Base-by-base conservation (phyloP, 306 rosid species). In the Vigna angularis region DNA sequence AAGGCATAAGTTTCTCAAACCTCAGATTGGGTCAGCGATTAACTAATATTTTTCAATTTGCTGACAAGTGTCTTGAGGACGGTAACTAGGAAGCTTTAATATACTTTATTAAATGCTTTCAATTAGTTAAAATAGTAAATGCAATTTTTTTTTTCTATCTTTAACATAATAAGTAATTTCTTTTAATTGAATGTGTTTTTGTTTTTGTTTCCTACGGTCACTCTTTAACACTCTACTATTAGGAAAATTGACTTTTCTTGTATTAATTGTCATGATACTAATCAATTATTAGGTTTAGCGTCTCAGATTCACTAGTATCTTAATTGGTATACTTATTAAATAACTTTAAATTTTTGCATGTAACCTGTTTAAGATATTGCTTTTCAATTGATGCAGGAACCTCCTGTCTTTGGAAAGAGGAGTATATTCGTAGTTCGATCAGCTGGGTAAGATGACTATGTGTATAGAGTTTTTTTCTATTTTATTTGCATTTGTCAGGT, bases 371-470 rank as follows among this genome's bases (percentile, higher is more conserved):
- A 50, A 34, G 79, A 76, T 65, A 38, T 66, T 79, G 5, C 71
- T 51, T 50, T n/a, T 85, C 52, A 76, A 62, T 72, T 86, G 75
- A 44, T 71, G 76, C 90, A 95, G 99, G 99, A 95, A 66, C 97
- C 99, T 80, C 99, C 99, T 36, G 90, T 95, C 68, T 95, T 95
- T 74, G 98, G 99, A 73, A 95, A 95, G 87, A 93, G 87, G 79
- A 91, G 97, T 90, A 91, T 95, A 77, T 95, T 91, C 52, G 85
- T 89, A 49, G 87, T 76, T 75, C 91, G 96, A 70, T 78, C 93
- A 64, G 86, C 80, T 65, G 93, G 99, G 99, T 92, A 86, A 87
- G 91, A 76, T 72, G 68, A 68, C 52, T 49, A 64, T 34, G 38
- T 73, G 52, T 38, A 52, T 68, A 11, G 36, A 48, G 24, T 61